phyloP scores from a whole-genome alignment of 1,284 basidiomycete species.

The Cystobasidiaceae sp. region DNA sequence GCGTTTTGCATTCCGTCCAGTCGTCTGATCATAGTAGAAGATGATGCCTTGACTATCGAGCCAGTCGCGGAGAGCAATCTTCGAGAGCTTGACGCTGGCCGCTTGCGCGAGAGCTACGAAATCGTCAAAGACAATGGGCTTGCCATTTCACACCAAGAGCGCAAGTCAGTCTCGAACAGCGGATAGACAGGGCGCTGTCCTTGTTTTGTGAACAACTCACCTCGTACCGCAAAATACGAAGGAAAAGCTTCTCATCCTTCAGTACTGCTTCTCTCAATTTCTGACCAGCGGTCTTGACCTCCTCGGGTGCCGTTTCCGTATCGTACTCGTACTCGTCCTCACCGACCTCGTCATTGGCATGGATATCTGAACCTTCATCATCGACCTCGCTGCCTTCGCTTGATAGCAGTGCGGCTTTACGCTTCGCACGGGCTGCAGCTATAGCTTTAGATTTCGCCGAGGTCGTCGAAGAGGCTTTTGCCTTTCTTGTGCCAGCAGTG shows the following conservation, averaged over 20 bases:
- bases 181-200: not conserved
- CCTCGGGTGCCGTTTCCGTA: constrained; percentile 13
- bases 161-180: not conserved
- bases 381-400: not conserved
- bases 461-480: not conserved
- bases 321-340: constrained; percentile 17
- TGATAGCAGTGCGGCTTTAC: not conserved
- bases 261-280: not conserved
- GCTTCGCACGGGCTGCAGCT: constrained; percentile 7
- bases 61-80: constrained; percentile 25
- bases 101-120: constrained; percentile 12
- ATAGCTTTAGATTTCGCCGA: constrained; percentile 1
- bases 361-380: not conserved
- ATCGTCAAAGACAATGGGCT: constrained; percentile 26
- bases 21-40: constrained; percentile 25
- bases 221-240: constrained; percentile 29
- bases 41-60: constrained; percentile 27
- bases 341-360: not conserved
- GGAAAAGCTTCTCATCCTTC: constrained; percentile 10
- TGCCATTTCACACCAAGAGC: not conserved
- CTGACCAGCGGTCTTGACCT: constrained; percentile 21
- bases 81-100: constrained; percentile 21
- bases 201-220: not conserved
- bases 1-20: constrained; percentile 18
- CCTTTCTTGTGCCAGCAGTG: not conserved